A percentile compares a stretch with the other conserved stretches of the same genome.
Conservation (phyloP, 805 yeast genomes). For the Starmerella vaccinii region DNA sequence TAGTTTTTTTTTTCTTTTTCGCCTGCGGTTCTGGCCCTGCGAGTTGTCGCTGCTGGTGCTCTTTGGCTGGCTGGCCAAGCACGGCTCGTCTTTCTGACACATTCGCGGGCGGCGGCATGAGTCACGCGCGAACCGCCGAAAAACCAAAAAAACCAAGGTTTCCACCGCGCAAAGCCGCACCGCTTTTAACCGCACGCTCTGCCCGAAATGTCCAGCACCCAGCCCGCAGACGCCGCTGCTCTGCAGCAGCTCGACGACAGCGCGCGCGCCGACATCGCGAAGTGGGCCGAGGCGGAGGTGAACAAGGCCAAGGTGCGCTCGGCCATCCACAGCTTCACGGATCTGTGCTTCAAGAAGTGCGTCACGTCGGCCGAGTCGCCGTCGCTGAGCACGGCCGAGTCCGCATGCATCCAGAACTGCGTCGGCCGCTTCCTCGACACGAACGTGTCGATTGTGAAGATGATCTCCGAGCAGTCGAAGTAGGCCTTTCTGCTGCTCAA, state of each 20-base stretch:
- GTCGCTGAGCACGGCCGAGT: slow-evolving; percentile 49
- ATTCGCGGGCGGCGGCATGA: neutral
- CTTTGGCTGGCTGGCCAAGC: too few relatives aligned
- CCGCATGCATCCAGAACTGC: slow-evolving; percentile 67
- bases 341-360: slow-evolving; percentile 84
- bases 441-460: slow-evolving; percentile 68
- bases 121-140: neutral
- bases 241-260: slow-evolving; percentile 44
- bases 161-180: neutral
- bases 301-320: slow-evolving; percentile 72
- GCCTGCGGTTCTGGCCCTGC: too few relatives aligned
- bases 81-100: neutral
- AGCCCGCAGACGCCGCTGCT: slow-evolving; percentile 26
- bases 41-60: too few relatives aligned
- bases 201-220: slow-evolving; percentile 1
- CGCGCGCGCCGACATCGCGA: slow-evolving; percentile 61
- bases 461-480: slow-evolving; percentile 9
- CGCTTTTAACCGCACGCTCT: neutral
- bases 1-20: too few relatives aligned
- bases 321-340: slow-evolving; percentile 77
- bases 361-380: slow-evolving; percentile 35
- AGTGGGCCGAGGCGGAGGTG: slow-evolving; percentile 71
- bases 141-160: too few relatives aligned
- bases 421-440: slow-evolving; percentile 79
- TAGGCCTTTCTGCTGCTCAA: too few relatives aligned